Conservation (phyloP, 2,329 filamentous ascomycete genomes). For the Fusarium verrucosum region DNA sequence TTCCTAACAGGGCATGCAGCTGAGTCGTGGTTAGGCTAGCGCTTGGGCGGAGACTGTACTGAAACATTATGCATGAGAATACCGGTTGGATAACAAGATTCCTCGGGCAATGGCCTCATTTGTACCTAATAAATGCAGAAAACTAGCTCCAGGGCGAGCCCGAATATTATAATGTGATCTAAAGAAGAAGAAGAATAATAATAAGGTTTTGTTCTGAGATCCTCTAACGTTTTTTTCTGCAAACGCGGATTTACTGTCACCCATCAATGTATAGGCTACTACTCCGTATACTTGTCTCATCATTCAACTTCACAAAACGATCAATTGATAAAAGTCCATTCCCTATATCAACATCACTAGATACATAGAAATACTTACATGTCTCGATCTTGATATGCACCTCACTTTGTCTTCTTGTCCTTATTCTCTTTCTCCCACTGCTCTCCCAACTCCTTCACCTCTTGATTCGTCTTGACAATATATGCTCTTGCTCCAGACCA, state of each 20-base stretch:
- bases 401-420: constrained; percentile 35
- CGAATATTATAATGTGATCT: neutral
- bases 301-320: neutral
- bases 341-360: neutral
- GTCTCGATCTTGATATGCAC: neutral
- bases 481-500: constrained; percentile 52
- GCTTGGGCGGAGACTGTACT: constrained; percentile 16
- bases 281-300: no score
- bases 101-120: neutral
- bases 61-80: constrained; percentile 1
- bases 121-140: neutral
- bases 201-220: neutral
- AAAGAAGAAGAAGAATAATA: no score
- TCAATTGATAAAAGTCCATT: neutral
- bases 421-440: constrained; percentile 37
- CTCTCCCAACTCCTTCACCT: constrained; percentile 32
- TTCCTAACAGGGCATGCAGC: constrained; percentile 8
- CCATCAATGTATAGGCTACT: no score
- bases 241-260: no score
- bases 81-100: neutral
- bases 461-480: constrained; percentile 45
- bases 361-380: neutral
- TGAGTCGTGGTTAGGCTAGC: constrained; percentile 13
- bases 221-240: neutral
- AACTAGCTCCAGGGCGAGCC: neutral